Evolutionary conservation across 352 stramenopile species (phyloP).

Genomic region (Phytophthora hibernalis): DNA sequence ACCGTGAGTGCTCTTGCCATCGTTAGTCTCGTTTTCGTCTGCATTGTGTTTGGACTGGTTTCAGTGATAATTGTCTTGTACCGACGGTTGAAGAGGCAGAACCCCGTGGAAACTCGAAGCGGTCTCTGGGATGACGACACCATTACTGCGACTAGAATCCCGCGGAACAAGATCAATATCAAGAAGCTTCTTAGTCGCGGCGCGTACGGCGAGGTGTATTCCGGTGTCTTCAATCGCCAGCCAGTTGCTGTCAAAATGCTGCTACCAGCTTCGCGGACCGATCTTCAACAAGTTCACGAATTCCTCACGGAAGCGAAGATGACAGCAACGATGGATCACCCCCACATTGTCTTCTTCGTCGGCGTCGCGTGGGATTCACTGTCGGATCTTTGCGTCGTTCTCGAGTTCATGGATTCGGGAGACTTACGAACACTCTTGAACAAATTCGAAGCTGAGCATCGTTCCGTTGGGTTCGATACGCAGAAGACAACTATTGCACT

Average conservation of each 20-base stretch:
- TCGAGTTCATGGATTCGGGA: constrained; percentile 57
- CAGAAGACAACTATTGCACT: constrained; percentile 35
- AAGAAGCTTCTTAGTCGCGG: constrained; percentile 36
- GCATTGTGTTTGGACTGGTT: constrained; percentile 8
- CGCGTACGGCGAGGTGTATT: constrained; percentile 46
- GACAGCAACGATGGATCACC: constrained; percentile 41
- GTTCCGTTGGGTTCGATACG: constrained; percentile 14
- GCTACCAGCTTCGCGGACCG: constrained; percentile 23
- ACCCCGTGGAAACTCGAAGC: constrained; percentile 7
- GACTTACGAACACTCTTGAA: constrained; percentile 47
- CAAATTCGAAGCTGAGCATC: constrained; percentile 17
- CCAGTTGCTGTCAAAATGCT: constrained; percentile 46
- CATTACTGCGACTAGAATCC: constrained; percentile 35
- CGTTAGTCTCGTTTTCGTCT: constrained; percentile 4
- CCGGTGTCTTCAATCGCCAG: constrained; percentile 32
- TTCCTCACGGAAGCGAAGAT: constrained; percentile 55
- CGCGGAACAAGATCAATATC: constrained; percentile 28
- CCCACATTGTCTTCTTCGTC: constrained; percentile 46
- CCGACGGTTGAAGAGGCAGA: constrained; percentile 8
- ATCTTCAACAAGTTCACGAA: constrained; percentile 28
- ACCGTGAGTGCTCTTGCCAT: constrained; percentile 8
- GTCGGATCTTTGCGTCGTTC: constrained; percentile 46
- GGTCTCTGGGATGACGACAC: constrained; percentile 36
- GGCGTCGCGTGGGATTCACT: constrained; percentile 52
- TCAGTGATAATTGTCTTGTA: constrained; percentile 15